Base-by-base conservation (phyloP, 2,329 filamentous ascomycete species). In the Aspergillus floridensis region DNA sequence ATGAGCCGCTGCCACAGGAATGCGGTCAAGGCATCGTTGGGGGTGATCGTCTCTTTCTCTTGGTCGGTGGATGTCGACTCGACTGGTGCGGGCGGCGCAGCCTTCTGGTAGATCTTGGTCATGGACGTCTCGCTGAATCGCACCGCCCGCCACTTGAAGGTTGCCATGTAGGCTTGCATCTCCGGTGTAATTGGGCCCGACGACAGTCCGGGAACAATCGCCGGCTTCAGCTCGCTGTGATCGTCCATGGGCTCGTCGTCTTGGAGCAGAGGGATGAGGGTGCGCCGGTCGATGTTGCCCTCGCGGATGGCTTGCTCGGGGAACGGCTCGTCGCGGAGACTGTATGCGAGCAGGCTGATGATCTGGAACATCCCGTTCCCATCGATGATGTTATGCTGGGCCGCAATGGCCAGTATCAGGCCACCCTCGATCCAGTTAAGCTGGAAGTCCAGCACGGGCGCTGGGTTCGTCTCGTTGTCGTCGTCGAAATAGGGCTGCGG, bases 351-450 rank as follows among this genome's bases (percentile, higher is more conserved):
- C n/a, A 68, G 54, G 12, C 59, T 50, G 3, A 59, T 51, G 12
- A 68, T 57, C 35, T 68, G 63, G 48, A 67, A 61, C 26, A 68
- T 62, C 1, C 67, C 66, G 5, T 54, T 62, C 3, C 55, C 66
- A 21, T 70, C 68, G 21, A 70, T 63, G 32, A 68, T 65, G 32
- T 68, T 71, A 47, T 72, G 70, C 49, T 70, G 68, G 0, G 61
- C 62, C 0, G 66, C 63, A 4, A 70, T 51, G 35, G 63, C 62
- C 2, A 72, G 56, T 0, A 72, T 53, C 1, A 71, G 53, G 8
- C 70, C 70, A 2, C 66, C 69, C 2, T 54, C 14, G 38, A 72
- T 41, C 19, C 69, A 59, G 14, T 65, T 70, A 21, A 61, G 66
- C 54, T 72, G 68, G 8, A 72, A 56, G n/a, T 64, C 66, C 7